These are phyloP conservation scores for Amborella trichopoda DNA, from an alignment of 164 flowering plant genomes.

Conservation along the genomic window DNA sequence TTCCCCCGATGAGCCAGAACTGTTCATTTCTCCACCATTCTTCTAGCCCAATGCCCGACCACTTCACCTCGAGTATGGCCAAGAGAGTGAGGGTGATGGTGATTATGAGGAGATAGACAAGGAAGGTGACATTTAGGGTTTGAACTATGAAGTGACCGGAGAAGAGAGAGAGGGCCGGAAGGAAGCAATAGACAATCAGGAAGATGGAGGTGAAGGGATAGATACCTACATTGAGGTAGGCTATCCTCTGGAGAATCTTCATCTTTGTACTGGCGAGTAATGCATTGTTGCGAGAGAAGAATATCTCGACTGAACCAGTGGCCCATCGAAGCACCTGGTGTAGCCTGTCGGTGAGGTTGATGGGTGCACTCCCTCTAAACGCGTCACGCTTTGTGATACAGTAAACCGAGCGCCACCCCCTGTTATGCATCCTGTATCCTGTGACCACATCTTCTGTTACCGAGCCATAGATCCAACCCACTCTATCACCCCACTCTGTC, in stretches of 20 bases:
- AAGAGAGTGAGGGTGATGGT: constrained; percentile 34
- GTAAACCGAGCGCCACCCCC: constrained; percentile 75
- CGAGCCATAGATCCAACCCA: constrained; percentile 86
- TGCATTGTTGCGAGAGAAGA: constrained; percentile 77
- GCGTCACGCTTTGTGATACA: constrained; percentile 74
- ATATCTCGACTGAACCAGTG: constrained; percentile 77
- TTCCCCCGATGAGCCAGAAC: constrained; percentile 73
- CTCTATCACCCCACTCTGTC: constrained; percentile 81
- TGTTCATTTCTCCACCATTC: constrained; percentile 93
- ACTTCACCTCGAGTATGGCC: constrained; percentile 60
- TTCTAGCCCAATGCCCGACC: constrained; percentile 64
- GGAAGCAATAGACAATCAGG: constrained; percentile 64
- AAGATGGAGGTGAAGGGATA: constrained; percentile 71
- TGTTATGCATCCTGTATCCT: constrained; percentile 83
- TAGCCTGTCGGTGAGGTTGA: constrained; percentile 66
- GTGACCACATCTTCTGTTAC: constrained; percentile 86
- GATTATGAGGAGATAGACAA: constrained; percentile 42
- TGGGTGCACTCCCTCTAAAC: constrained; percentile 75
- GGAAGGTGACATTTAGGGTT: constrained; percentile 31
- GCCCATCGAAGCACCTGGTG: constrained; percentile 86
- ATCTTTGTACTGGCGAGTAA: constrained; percentile 31
- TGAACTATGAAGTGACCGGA: constrained; percentile 67
- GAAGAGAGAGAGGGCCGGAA: constrained; percentile 71
- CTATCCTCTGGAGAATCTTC: constrained; percentile 54
- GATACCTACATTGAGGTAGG: constrained; percentile 63